Percentiles rank a stretch among this genome's conserved stretches.
Evolutionary conservation across 192 early-diverging fungal species (phyloP).

Genomic region (Piromyces finnis): DNA sequence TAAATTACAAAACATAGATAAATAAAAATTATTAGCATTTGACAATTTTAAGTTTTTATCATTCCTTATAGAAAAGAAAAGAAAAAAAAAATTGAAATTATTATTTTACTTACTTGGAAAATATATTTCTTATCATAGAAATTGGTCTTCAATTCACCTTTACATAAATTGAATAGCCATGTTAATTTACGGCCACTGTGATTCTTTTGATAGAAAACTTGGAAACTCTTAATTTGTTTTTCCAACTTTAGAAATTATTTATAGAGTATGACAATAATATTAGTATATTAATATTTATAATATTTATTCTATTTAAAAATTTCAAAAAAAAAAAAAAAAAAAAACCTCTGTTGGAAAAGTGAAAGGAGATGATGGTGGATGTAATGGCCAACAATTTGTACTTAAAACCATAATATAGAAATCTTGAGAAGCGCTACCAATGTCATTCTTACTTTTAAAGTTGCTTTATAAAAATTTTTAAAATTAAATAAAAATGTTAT

Average conservation of each 20-base stretch:
- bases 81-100: no score
- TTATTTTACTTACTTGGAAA: neutral
- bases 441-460: neutral
- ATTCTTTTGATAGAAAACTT: conserved; percentile 51
- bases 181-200: conserved; percentile 59
- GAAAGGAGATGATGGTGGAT: conserved; percentile 55
- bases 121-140: neutral
- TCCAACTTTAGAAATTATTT: conserved; percentile 25
- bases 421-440: conserved; percentile 31
- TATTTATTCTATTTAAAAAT: no score
- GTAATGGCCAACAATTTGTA: conserved; percentile 79
- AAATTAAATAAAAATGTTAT: no score
- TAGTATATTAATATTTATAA: no score
- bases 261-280: no score
- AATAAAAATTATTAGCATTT: no score
- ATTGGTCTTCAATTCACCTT: conserved; percentile 39
- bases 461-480: conserved; percentile 2
- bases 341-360: conserved; percentile 71
- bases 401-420: conserved; percentile 76
- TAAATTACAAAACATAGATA: no score
- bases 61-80: no score
- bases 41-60: no score
- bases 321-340: no score
- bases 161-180: conserved; percentile 78
- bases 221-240: conserved; percentile 69